These are phyloP conservation scores for Cryptomeria japonica DNA, from an alignment of 75 land plant genomes.

Conservation along the genomic window DNA sequence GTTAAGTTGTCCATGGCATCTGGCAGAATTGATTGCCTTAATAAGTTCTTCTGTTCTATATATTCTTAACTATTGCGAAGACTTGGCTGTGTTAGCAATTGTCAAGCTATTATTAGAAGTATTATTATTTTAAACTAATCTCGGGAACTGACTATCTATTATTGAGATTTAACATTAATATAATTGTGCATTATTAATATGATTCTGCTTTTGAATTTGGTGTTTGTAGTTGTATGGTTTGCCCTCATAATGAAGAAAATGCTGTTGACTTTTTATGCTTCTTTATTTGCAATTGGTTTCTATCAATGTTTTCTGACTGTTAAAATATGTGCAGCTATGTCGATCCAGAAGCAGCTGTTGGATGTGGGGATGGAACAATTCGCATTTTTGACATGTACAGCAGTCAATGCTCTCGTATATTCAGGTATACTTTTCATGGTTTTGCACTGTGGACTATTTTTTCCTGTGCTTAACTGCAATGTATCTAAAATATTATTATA, in stretches of 20 bases:
- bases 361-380: conserved; percentile 88
- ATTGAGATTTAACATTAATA: not conserved
- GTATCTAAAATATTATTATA: not conserved
- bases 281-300: not conserved
- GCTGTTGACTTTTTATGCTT: not conserved
- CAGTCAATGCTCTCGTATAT: conserved; percentile 67
- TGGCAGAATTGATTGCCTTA: not conserved
- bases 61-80: not conserved
- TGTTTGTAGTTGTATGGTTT: not conserved
- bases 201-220: not conserved
- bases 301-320: not conserved
- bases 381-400: conserved; percentile 94
- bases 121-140: not conserved
- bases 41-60: not conserved
- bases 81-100: not conserved
- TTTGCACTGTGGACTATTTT: not conserved
- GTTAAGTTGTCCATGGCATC: not conserved
- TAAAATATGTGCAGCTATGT: conserved; percentile 42
- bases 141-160: not conserved
- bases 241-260: not conserved
- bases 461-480: not conserved
- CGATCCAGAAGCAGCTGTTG: conserved; percentile 92
- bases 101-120: not conserved
- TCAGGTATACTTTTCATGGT: conserved; percentile 48
- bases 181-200: not conserved